Conservation (phyloP, 2,329 filamentous ascomycete species). For the Thielaviopsis punctulata region DNA sequence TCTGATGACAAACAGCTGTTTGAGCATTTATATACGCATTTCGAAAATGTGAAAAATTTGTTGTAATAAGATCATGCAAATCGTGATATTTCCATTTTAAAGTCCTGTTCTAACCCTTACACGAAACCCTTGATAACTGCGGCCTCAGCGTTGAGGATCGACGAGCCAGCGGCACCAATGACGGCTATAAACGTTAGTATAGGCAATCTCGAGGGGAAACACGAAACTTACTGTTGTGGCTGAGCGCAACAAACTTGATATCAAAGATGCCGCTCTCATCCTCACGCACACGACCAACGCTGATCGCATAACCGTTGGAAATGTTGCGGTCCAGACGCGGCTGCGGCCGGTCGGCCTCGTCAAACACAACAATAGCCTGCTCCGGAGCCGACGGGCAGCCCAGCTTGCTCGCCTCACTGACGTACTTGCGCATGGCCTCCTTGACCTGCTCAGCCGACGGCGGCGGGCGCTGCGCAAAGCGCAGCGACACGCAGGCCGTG, state of each 20-base stretch:
- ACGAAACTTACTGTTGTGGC: constrained; percentile 47
- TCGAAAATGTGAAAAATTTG: too few relatives aligned
- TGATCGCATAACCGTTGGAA: constrained; percentile 74
- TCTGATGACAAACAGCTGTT: not conserved
- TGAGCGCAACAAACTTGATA: constrained; percentile 84
- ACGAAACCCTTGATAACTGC: constrained; percentile 78
- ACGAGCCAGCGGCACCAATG: constrained; percentile 89
- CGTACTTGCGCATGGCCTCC: constrained; percentile 62
- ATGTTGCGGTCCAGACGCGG: constrained; percentile 78
- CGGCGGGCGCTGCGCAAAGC: constrained; percentile 57
- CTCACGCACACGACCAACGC: constrained; percentile 70
- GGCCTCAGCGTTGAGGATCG: constrained; percentile 85
- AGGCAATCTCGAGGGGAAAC: not conserved
- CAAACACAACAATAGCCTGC: constrained; percentile 71
- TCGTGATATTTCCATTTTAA: not conserved
- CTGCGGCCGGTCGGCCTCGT: constrained; percentile 79
- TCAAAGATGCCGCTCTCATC: constrained; percentile 85
- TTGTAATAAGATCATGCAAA: too few relatives aligned
- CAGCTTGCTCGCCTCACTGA: constrained; percentile 62
- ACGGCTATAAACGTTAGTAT: constrained; percentile 43
- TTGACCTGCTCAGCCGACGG: constrained; percentile 63
- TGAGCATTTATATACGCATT: not conserved
- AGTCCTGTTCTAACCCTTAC: constrained; percentile 21
- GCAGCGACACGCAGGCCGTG: constrained; percentile 79
- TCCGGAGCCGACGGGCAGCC: constrained; percentile 76